These are phyloP conservation scores for Microbotryomycetes sp. DNA, from an alignment of 1,284 basidiomycete species.

Conservation along the genomic window DNA sequence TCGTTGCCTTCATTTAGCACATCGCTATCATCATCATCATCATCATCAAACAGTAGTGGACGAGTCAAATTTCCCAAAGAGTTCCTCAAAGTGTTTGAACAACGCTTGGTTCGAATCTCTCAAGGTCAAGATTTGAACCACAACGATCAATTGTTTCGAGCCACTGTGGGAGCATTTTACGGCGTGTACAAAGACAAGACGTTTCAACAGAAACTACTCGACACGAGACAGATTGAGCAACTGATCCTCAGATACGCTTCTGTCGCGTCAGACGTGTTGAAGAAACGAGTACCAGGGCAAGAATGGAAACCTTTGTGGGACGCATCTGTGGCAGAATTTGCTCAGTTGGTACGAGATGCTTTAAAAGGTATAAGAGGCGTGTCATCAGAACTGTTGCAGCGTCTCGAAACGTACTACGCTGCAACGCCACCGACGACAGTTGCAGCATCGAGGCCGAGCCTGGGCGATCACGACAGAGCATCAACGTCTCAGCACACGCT, in stretches of 20 bases:
- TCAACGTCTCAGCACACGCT: conserved; percentile 1
- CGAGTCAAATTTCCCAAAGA: conserved; percentile 88
- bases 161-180: conserved; percentile 85
- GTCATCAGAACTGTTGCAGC: conserved; percentile 66
- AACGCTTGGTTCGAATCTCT: conserved; percentile 77
- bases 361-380: conserved; percentile 50
- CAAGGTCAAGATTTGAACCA: conserved; percentile 82
- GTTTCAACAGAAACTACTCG: conserved; percentile 84
- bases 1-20: background rate
- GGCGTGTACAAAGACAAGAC: conserved; percentile 61
- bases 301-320: conserved; percentile 90
- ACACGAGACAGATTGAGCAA: conserved; percentile 94
- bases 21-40: conserved; percentile 46
- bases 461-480: background rate
- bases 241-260: conserved; percentile 93
- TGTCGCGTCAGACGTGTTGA: conserved; percentile 59
- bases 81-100: conserved; percentile 76
- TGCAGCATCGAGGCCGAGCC: conserved; percentile 9
- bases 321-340: conserved; percentile 79
- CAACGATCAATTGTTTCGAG: conserved; percentile 74
- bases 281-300: conserved; percentile 53
- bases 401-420: conserved; percentile 72
- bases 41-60: conserved; percentile 53
- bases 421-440: background rate
- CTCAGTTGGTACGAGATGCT: conserved; percentile 75